Evolutionary conservation across 495 filamentous ascomycete genomes (phyloP).

Genomic region (Aspergillus asperescens): DNA sequence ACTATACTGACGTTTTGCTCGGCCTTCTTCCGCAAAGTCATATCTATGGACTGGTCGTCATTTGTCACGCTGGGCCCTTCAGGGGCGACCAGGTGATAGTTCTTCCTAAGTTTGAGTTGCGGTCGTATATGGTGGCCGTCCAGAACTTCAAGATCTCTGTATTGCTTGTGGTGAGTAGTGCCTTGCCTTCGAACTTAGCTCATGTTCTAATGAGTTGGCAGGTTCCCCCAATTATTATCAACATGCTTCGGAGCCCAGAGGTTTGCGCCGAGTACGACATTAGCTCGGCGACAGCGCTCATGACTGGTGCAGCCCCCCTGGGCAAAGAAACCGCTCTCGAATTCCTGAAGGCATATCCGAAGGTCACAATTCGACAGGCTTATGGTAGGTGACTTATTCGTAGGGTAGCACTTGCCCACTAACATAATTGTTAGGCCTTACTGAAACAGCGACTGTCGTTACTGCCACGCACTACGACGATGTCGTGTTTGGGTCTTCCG

Average conservation of each 20-base stretch:
- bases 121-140: constrained; percentile 58
- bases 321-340: constrained; percentile 72
- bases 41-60: constrained; percentile 79
- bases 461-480: constrained; percentile 60
- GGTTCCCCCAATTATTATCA: constrained; percentile 85
- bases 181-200: too few relatives aligned
- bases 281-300: constrained; percentile 59
- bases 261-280: constrained; percentile 67
- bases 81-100: constrained; percentile 74
- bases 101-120: constrained; percentile 81
- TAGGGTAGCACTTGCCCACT: constrained; percentile 6
- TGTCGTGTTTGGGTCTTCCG: constrained; percentile 66
- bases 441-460: constrained; percentile 75
- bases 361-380: constrained; percentile 65
- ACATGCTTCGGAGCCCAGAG: constrained; percentile 63
- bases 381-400: constrained; percentile 55
- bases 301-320: constrained; percentile 79
- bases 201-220: constrained; percentile 23
- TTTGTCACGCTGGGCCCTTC: constrained; percentile 62
- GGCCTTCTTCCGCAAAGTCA: constrained; percentile 80
- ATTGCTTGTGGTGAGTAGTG: constrained; percentile 57
- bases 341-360: constrained; percentile 59
- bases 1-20: constrained; percentile 55
- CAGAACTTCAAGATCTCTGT: constrained; percentile 66
- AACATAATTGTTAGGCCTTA: constrained; percentile 52